Conservation (phyloP, 1,284 basidiomycete genomes). For the Pterula multifida region DNA sequence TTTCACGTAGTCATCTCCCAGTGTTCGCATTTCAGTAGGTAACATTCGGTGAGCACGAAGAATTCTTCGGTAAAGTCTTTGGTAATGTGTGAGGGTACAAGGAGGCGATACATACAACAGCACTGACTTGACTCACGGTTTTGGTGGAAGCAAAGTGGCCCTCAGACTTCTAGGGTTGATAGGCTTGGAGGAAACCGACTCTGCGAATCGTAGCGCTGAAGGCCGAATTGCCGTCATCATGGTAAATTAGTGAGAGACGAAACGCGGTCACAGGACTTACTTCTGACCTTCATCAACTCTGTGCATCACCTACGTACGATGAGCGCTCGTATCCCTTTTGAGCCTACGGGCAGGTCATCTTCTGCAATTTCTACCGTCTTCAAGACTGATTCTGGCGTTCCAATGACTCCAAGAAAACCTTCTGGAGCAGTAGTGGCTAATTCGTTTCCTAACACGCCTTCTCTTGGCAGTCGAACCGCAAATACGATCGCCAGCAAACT, state of each 20-base stretch:
- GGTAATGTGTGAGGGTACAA: conserved; percentile 3
- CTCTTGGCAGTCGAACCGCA: background rate
- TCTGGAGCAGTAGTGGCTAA: no score
- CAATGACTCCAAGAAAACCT: background rate
- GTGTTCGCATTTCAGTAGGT: conserved; percentile 69
- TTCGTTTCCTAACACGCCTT: background rate
- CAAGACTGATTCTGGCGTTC: background rate
- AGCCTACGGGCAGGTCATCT: background rate
- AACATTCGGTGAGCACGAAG: conserved; percentile 70
- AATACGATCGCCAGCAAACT: background rate
- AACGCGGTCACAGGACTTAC: background rate
- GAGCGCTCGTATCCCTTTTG: background rate
- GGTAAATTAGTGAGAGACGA: background rate
- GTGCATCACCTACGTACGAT: background rate
- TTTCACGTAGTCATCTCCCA: conserved; percentile 86
- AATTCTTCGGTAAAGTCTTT: conserved; percentile 70
- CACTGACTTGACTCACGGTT: conserved; percentile 71
- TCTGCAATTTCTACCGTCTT: background rate
- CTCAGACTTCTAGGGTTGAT: conserved; percentile 57
- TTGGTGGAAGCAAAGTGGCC: conserved; percentile 67
- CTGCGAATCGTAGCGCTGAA: conserved; percentile 35
- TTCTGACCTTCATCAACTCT: background rate
- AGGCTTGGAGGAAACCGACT: conserved; percentile 49
- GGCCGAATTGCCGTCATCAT: background rate
- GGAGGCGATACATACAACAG: no score